phyloP scores from a whole-genome alignment of 75 land plant species.

The Ceratopteris richardii region DNA sequence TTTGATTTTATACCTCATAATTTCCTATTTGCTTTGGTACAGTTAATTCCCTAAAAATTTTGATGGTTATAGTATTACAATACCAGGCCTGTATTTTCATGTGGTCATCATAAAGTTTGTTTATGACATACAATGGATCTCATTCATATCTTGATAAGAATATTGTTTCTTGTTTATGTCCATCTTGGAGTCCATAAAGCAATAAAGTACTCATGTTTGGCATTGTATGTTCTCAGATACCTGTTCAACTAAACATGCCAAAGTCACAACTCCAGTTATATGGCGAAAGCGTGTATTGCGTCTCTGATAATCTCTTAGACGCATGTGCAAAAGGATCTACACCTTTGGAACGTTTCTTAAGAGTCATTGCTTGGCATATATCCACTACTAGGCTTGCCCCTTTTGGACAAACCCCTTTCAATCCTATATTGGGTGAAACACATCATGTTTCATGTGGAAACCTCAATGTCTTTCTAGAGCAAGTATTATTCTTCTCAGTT shows the following conservation, averaged over 20 bases:
- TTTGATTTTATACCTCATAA: too few relatives aligned
- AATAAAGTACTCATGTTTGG: too few relatives aligned
- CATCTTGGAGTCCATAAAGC: too few relatives aligned
- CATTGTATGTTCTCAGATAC: conserved; percentile 25
- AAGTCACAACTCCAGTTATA: conserved; percentile 79
- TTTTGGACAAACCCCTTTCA: conserved; percentile 69
- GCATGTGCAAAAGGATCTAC: conserved; percentile 34
- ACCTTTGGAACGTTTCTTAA: conserved; percentile 46
- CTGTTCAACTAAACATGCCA: conserved; percentile 74
- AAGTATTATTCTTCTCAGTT: conserved; percentile 31
- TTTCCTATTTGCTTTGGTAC: too few relatives aligned
- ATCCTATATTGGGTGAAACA: conserved; percentile 88
- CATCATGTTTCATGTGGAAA: conserved; percentile 75
- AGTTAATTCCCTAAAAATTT: too few relatives aligned
- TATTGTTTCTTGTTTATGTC: too few relatives aligned
- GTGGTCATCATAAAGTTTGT: too few relatives aligned
- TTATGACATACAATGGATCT: too few relatives aligned
- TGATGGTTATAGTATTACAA: too few relatives aligned
- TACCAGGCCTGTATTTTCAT: too few relatives aligned
- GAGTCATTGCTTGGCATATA: conserved; percentile 73
- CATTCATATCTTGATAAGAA: too few relatives aligned
- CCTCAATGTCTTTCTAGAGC: conserved; percentile 81
- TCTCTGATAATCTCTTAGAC: conserved; percentile 32
- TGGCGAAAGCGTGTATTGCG: conserved; percentile 69
- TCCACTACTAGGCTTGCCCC: conserved; percentile 55